Percentiles rank a stretch among this genome's conserved stretches.
Conservation (phyloP, 805 yeast genomes). For the Candida krabiensis region DNA sequence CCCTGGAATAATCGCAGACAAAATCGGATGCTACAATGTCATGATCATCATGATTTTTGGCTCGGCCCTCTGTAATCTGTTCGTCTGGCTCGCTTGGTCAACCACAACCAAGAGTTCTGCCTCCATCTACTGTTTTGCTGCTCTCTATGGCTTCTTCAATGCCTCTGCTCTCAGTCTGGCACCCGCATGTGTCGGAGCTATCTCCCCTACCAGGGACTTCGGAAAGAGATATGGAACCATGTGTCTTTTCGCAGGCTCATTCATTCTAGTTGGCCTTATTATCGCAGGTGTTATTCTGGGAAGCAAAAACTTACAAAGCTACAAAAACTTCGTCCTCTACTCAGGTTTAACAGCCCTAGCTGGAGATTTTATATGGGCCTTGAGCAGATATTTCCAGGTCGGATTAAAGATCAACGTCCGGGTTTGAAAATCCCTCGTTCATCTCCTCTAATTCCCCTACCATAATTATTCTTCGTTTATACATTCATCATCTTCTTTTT, state of each 20-base stretch:
- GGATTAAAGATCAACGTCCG: constrained; percentile 36
- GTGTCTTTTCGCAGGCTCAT: constrained; percentile 38
- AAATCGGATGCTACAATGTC: constrained; percentile 42
- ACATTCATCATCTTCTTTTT: no score
- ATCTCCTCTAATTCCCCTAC: no score
- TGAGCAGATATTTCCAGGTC: constrained; percentile 43
- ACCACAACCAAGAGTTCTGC: constrained; percentile 14
- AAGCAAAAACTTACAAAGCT: constrained; percentile 26
- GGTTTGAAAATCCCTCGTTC: no score
- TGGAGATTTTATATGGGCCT: constrained; percentile 38
- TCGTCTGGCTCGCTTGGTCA: constrained; percentile 60
- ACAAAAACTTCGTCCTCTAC: constrained; percentile 44
- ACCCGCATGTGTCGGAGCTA: constrained; percentile 60
- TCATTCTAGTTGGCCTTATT: constrained; percentile 39
- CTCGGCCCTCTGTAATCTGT: constrained; percentile 39
- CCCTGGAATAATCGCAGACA: constrained; percentile 43
- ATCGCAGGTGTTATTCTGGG: constrained; percentile 46
- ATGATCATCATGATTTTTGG: constrained; percentile 38
- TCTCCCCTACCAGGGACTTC: constrained; percentile 58
- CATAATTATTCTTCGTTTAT: no score
- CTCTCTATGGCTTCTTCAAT: constrained; percentile 52
- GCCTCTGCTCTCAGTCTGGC: constrained; percentile 58
- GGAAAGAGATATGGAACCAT: constrained; percentile 69
- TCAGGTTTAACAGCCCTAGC: constrained; percentile 40
- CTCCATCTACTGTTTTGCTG: constrained; percentile 51